Percentiles rank a stretch among this genome's conserved stretches.
Evolutionary conservation across 2,329 filamentous ascomycete species (phyloP).

Genomic region (Ceratocystis huliohia): DNA sequence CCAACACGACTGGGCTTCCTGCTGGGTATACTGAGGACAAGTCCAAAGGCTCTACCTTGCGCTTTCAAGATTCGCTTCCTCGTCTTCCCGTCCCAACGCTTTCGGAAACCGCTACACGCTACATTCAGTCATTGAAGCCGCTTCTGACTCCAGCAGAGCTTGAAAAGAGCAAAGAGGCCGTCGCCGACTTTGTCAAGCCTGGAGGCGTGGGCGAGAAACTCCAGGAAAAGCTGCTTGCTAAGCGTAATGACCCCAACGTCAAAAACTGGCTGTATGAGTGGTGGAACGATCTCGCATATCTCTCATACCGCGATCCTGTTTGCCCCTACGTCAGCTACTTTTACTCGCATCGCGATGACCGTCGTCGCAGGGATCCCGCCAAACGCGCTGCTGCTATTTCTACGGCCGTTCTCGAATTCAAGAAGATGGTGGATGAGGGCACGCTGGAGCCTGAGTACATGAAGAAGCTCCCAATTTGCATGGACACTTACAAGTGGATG

Average conservation of each 20-base stretch:
- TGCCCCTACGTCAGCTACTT: constrained; percentile 99
- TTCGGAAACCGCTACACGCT: constrained; percentile 67
- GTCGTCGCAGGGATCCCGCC: constrained; percentile 70
- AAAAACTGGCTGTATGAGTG: constrained; percentile 96
- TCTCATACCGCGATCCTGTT: constrained; percentile 85
- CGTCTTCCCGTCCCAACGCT: constrained; percentile 67
- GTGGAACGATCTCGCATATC: constrained; percentile 95
- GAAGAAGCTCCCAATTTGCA: constrained; percentile 93
- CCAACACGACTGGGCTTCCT: constrained; percentile 9
- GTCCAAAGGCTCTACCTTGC: constrained; percentile 66
- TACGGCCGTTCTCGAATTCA: constrained; percentile 79
- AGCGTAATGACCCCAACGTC: constrained; percentile 62
- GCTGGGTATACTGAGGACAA: constrained; percentile 67
- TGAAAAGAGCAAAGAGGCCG: constrained; percentile 63
- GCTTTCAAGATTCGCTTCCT: constrained; percentile 77
- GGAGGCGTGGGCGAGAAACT: constrained; percentile 70
- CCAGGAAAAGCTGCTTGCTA: constrained; percentile 74
- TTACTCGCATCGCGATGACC: constrained; percentile 94
- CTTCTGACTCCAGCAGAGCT: constrained; percentile 57
- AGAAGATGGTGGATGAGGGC: constrained; percentile 72
- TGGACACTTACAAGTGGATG: constrained; percentile 99
- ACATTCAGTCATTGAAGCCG: constrained; percentile 67
- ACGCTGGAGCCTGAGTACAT: constrained; percentile 95
- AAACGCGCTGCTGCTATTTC: constrained; percentile 88
- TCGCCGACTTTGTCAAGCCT: constrained; percentile 79